These are phyloP conservation scores for Polytrichum commune DNA, from an alignment of 225 moss, liverwort and hornwort genomes.

Conservation along the genomic window DNA sequence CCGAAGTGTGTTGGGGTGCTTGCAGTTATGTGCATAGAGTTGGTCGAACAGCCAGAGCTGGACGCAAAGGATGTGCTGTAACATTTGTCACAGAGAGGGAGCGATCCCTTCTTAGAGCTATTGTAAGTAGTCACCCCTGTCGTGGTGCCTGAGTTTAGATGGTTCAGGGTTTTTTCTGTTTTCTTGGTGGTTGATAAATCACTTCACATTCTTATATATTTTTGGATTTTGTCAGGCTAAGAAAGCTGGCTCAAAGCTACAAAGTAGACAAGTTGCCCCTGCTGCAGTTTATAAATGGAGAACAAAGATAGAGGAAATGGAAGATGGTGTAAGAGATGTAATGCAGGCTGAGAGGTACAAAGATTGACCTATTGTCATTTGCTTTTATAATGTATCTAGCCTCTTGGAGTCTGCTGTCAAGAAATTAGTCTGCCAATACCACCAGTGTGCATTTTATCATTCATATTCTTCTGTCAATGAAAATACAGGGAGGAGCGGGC, in stretches of 20 bases:
- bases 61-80: conserved; percentile 85
- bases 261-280: conserved; percentile 64
- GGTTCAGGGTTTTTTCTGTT: too few relatives aligned
- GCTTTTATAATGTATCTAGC: neutral
- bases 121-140: conserved; percentile 40
- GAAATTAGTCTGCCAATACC: neutral
- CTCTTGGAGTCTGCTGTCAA: too few relatives aligned
- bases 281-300: conserved; percentile 68
- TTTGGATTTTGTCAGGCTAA: conserved; percentile 58
- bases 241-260: conserved; percentile 78
- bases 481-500: conserved; percentile 78
- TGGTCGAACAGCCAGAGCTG: conserved; percentile 96
- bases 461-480: neutral
- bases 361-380: neutral
- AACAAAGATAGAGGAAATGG: conserved; percentile 87
- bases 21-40: conserved; percentile 97
- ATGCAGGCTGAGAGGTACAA: conserved; percentile 71
- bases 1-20: neutral
- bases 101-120: conserved; percentile 78
- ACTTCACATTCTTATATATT: too few relatives aligned
- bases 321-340: conserved; percentile 79
- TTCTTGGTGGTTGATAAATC: too few relatives aligned
- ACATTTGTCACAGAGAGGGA: conserved; percentile 86
- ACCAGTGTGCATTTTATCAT: conserved; percentile 1
- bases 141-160: too few relatives aligned